phyloP scores from a whole-genome alignment of 1,284 basidiomycete species.

The Schizophyllum commune region DNA sequence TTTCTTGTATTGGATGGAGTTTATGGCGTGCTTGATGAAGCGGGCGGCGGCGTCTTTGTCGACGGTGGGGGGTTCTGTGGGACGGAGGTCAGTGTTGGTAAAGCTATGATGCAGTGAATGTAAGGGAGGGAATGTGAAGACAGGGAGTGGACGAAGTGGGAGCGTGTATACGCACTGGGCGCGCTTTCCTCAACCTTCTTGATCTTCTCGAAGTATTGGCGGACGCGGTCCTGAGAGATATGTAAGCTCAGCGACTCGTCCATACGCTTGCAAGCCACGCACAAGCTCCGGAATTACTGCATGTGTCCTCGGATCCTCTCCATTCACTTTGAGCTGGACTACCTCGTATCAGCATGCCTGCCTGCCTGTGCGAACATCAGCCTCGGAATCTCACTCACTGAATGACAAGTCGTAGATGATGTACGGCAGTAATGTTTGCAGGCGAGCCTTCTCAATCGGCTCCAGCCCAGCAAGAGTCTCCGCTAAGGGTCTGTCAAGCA shows the following conservation, averaged over 20 bases:
- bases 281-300: slow-evolving; percentile 70
- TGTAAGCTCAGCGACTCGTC: not conserved
- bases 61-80: slow-evolving; percentile 40
- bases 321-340: slow-evolving; percentile 75
- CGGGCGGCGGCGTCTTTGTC: slow-evolving; percentile 73
- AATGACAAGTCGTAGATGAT: slow-evolving; percentile 79
- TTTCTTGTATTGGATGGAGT: slow-evolving; percentile 38
- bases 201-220: slow-evolving; percentile 75
- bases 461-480: slow-evolving; percentile 59
- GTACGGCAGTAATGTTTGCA: slow-evolving; percentile 69
- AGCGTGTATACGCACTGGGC: slow-evolving; percentile 40
- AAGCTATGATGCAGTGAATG: not conserved
- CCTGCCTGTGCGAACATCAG: too few species aligned
- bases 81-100: not conserved
- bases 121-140: not conserved
- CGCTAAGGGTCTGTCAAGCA: slow-evolving; percentile 56
- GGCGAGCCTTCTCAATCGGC: slow-evolving; percentile 71
- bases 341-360: not conserved
- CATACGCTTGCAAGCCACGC: slow-evolving; percentile 14
- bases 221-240: slow-evolving; percentile 54
- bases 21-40: slow-evolving; percentile 79
- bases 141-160: too few species aligned
- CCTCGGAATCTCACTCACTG: too few species aligned
- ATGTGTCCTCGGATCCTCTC: slow-evolving; percentile 72
- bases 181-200: slow-evolving; percentile 61